Base-by-base conservation (phyloP, 2,329 filamentous ascomycete species). In the Penicillium crustosum region DNA sequence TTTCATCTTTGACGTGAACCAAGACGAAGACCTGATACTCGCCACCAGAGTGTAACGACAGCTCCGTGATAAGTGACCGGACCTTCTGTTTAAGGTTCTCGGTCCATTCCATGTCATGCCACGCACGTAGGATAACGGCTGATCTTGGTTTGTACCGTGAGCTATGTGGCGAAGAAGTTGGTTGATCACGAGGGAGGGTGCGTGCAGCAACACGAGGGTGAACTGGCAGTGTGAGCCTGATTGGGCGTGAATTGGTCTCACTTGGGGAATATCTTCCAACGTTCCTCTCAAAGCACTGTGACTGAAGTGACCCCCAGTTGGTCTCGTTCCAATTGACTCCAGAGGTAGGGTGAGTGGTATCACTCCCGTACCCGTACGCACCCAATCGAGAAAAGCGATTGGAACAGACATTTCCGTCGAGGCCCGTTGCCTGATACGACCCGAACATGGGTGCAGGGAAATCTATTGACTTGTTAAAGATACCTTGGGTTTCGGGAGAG, bases 241-340 rank as follows among this genome's bases (percentile, higher is more conserved):
- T 12, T 19, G 42, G 23, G 25, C 4, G 15, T 2, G 71, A 79
- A 93, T 25, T 90, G 84, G 35, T 82, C 82, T 27, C 7, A 7
- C 15, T 44, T 44, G 13, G 21, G 3, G 23, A 17, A 27, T 44
- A 44, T 44, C 42, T 44, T 44, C 13, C 42, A 57, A 82, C 79
- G 74, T 94, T 94, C 64, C 78, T 80, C 61, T 81, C 73, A 1
- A 86, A 70, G 68, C 90, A 93, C 33, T 83, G 75, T 55, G 84
- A 78, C 70, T 92, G 89, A 19, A 93, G 77, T 33, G 81, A 75
- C 13, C 87, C 88, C 89, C 89, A 93, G 61, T 84, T 81, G 41
- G 90, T 82, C 29, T 79, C 77, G 23, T 83, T 78, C 86, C 88
- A 91, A 42, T 70, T 53, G 7, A 71, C 62, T 2, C 4, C 15